Percentiles rank a stretch among this genome's conserved stretches.
phyloP scores from a whole-genome alignment of 164 flowering plant genomes.

The Dillenia turbinata region DNA sequence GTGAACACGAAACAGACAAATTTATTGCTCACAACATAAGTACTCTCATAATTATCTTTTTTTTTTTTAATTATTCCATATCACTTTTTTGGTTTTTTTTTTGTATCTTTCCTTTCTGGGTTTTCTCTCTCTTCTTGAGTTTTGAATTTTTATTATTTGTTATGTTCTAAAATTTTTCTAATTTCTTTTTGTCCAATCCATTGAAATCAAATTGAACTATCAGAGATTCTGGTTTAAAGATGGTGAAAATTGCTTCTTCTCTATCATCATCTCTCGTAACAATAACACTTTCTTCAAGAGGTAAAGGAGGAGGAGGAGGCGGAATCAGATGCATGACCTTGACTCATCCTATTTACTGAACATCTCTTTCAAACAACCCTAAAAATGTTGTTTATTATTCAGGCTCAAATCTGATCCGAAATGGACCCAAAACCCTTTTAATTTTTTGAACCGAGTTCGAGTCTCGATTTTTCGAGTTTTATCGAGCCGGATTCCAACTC shows the following conservation, averaged over 20 bases:
- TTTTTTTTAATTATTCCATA: too few species aligned
- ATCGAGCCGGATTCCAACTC: too few species aligned
- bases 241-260: constrained; percentile 49
- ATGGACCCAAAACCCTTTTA: too few species aligned
- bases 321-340: constrained; percentile 37
- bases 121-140: background rate
- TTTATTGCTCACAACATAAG: too few species aligned
- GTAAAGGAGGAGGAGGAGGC: constrained; percentile 32
- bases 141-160: background rate
- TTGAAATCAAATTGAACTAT: background rate
- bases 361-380: constrained; percentile 50
- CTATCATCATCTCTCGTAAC: constrained; percentile 69
- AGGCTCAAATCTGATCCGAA: too few species aligned
- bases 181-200: background rate
- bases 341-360: constrained; percentile 58
- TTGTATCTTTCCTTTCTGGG: background rate
- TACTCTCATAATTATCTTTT: too few species aligned
- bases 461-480: too few species aligned
- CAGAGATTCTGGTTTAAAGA: constrained; percentile 12
- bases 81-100: background rate
- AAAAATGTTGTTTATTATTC: constrained; percentile 7
- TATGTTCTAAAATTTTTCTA: background rate
- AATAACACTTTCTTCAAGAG: constrained; percentile 56
- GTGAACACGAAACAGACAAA: too few species aligned
- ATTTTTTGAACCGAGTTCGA: too few species aligned